A percentile compares a stretch with the other conserved stretches of the same genome.
Conservation (phyloP, 352 stramenopile species). For the Phytophthora fragariaefolia region DNA sequence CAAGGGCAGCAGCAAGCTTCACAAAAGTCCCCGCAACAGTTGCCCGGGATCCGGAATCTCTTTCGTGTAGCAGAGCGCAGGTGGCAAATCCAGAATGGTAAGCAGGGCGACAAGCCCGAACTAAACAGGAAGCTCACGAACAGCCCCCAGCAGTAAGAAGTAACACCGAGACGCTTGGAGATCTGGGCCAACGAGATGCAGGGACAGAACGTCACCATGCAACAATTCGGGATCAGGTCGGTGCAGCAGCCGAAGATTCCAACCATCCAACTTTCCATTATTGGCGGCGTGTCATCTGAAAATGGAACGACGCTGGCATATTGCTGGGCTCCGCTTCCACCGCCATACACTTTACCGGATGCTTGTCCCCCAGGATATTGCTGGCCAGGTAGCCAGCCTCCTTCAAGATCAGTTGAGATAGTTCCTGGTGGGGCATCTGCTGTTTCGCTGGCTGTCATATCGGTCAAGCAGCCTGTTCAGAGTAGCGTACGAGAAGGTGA, state of each 20-base stretch:
- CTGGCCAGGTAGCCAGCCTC: conserved; percentile 20
- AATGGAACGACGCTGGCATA: conserved; percentile 32
- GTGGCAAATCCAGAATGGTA: conserved; percentile 42
- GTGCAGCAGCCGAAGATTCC: conserved; percentile 37
- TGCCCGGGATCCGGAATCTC: conserved; percentile 55
- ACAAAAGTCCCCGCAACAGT: conserved; percentile 38
- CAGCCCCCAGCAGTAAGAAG: conserved; percentile 29
- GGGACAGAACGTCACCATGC: conserved; percentile 46
- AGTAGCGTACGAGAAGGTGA: conserved; percentile 2
- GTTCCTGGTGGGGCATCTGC: conserved; percentile 23
- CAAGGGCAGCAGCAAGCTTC: conserved; percentile 49
- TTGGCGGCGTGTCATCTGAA: conserved; percentile 23
- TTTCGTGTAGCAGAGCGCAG: conserved; percentile 44
- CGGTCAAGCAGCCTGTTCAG: background rate
- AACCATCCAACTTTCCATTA: conserved; percentile 35
- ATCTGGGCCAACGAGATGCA: conserved; percentile 49
- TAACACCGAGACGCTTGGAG: conserved; percentile 36
- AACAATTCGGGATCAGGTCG: conserved; percentile 46
- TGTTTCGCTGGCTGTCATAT: conserved; percentile 28
- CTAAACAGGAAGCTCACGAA: conserved; percentile 22
- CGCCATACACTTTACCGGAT: conserved; percentile 7
- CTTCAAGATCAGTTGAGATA: conserved; percentile 25
- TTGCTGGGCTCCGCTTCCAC: conserved; percentile 20
- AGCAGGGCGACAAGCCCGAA: conserved; percentile 19
- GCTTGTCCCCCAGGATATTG: conserved; percentile 8